Conservation (phyloP, 2,329 filamentous ascomycete species). For the Paecilomyces variotii region DNA sequence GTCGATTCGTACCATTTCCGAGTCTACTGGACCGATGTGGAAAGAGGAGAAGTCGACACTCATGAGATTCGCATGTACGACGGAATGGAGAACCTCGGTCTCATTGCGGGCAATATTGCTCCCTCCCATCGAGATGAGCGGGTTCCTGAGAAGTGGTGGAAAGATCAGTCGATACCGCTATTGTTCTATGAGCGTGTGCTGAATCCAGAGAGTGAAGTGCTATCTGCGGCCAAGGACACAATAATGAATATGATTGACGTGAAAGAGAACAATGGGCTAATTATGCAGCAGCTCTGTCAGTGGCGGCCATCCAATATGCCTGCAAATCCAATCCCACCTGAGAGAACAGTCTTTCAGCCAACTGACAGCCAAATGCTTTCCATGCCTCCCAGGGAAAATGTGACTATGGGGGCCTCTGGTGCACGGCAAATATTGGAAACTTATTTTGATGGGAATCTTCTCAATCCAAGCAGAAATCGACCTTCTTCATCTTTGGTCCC, state of each 20-base stretch:
- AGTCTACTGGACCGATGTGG: conserved; percentile 24
- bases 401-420: background rate
- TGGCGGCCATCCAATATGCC: background rate
- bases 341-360: background rate
- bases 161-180: conserved; percentile 12
- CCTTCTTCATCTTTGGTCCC: background rate
- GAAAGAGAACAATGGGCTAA: background rate
- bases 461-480: background rate
- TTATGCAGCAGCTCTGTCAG: background rate
- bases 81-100: conserved; percentile 14
- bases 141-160: conserved; percentile 19
- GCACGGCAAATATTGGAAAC: background rate
- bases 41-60: conserved; percentile 16
- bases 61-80: conserved; percentile 23
- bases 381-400: background rate
- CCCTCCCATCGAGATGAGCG: conserved; percentile 8
- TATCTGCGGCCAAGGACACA: conserved; percentile 8
- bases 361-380: background rate
- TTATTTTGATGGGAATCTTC: too few species aligned
- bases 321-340: background rate
- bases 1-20: conserved; percentile 10
- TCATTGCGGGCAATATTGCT: conserved; percentile 19
- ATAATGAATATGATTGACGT: background rate
- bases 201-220: conserved; percentile 12
- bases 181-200: conserved; percentile 27